Evolutionary conservation across 106 monocot species (phyloP), one percentile per base, ranked within the genome.

Genomic region (Xerophyta viscosa): DNA sequence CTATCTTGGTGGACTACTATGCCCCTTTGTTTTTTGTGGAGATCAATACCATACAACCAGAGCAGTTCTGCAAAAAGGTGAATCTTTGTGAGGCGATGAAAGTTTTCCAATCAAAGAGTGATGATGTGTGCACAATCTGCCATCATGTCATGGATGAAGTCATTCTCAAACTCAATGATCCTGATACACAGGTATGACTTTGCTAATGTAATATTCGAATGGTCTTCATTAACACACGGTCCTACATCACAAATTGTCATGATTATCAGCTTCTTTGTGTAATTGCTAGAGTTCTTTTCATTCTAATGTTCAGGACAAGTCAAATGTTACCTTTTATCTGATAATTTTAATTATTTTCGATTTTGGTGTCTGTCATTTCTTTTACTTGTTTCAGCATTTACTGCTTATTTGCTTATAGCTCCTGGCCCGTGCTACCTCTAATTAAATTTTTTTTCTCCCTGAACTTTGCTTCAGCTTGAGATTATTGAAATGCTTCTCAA

Each of bases 1-100:
- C 25, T 37, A 10, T 10, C 11, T 56, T 85, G 72, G 72, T 80
- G 43, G 72, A 85, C 53, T 72, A 76, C 37, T 80, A 85, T 53
- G 60, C 58, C 26, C 72, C 79, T 42, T 24, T 72, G 33, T 72
- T 85, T 46, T 80, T 80, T 37, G 27, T 25, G 26, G 69, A 80
- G 61, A 44, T 76, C 58, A 39, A 47, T 48, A 66, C 24, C 28
- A 41, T 76, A 54, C 57, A 56, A 30, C 79, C 79, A 20, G 68
- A 80, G 25, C 29, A 62, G 22, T 66, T 85, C 48, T 85, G 80
- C 41, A 65, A 58, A 63, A 71, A 75, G 52, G 26, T 69, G 3
- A 65, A 72, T 50, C 54, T 85, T 27, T 85, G 85, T 53, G 36
- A 67, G 27, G 53, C 64, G 14, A 58, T 37, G 26, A 8, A 26